Conservation (phyloP, 2,329 filamentous ascomycete species). For the Chaetoscypha palmicola region DNA sequence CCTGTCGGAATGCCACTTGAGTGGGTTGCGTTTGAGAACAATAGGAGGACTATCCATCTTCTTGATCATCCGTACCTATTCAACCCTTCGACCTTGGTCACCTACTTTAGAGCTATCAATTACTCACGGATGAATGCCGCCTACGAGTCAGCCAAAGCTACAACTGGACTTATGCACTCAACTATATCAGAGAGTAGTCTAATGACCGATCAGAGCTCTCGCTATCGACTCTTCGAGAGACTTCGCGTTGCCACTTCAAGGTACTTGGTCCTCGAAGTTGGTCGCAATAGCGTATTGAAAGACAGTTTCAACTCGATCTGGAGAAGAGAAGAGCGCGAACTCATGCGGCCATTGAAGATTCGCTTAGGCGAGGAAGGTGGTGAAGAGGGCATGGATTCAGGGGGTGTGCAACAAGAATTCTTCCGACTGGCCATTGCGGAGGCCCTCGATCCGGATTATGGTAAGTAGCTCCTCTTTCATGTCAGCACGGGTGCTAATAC, state of each 20-base stretch:
- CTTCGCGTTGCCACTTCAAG: conserved; percentile 61
- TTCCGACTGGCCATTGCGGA: conserved; percentile 79
- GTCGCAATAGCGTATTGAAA: conserved; percentile 58
- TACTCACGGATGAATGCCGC: conserved; percentile 77
- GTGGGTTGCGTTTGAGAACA: conserved; percentile 57
- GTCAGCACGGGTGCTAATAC: too few relatives aligned
- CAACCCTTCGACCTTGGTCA: conserved; percentile 61
- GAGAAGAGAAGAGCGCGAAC: conserved; percentile 73
- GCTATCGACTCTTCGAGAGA: conserved; percentile 53
- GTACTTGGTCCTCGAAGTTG: conserved; percentile 63
- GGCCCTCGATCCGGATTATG: conserved; percentile 70
- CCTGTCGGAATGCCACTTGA: conserved; percentile 65
- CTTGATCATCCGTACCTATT: conserved; percentile 80
- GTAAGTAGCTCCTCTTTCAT: too few relatives aligned
- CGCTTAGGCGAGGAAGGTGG: conserved; percentile 74
- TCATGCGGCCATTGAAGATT: conserved; percentile 81
- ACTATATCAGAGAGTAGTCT: conserved; percentile 47
- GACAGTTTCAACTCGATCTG: conserved; percentile 85
- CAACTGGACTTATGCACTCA: conserved; percentile 48
- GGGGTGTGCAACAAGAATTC: conserved; percentile 94
- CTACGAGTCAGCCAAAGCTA: conserved; percentile 61
- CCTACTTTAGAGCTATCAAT: conserved; percentile 83
- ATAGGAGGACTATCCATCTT: conserved; percentile 62
- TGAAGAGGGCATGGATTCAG: conserved; percentile 87
- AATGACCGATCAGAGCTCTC: conserved; percentile 50